phyloP scores from a whole-genome alignment of 2,329 filamentous ascomycete genomes.

The Aspergillus luchuensis region DNA sequence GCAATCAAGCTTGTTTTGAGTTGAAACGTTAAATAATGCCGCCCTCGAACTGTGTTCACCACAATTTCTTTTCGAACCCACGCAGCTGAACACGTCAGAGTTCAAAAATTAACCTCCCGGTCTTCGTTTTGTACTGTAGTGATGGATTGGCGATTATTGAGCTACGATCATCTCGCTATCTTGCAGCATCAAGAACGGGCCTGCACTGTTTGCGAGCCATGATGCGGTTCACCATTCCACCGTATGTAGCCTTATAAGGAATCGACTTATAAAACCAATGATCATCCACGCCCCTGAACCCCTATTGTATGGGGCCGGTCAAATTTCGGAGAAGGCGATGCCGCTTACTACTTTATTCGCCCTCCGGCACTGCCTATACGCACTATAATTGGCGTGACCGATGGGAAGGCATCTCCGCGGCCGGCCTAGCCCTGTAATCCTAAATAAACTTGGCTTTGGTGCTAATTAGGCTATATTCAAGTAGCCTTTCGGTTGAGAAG shows the following conservation, averaged over 20 bases:
- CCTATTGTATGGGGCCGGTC: not conserved
- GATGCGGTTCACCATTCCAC: no score
- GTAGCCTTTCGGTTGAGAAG: no score
- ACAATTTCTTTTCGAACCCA: not conserved
- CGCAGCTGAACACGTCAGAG: not conserved
- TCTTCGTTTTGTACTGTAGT: no score
- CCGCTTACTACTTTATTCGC: no score
- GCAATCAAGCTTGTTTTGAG: constrained; percentile 1
- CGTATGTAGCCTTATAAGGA: not conserved
- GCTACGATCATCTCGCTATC: not conserved
- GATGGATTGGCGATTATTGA: not conserved
- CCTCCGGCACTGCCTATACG: not conserved
- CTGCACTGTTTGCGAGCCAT: not conserved
- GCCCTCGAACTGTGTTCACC: no score
- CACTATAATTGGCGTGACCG: not conserved
- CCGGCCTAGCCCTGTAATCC: not conserved
- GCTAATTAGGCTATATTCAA: not conserved
- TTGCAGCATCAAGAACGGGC: not conserved
- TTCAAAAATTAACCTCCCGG: not conserved
- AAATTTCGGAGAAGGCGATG: no score
- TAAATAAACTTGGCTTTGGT: not conserved
- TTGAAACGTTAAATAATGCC: not conserved
- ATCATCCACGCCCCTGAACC: not conserved
- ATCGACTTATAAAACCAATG: not conserved
- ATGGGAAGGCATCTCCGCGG: no score